Evolutionary conservation across 1,139 yeast genomes (phyloP).

Genomic region (Hyphopichia buzzinii): DNA sequence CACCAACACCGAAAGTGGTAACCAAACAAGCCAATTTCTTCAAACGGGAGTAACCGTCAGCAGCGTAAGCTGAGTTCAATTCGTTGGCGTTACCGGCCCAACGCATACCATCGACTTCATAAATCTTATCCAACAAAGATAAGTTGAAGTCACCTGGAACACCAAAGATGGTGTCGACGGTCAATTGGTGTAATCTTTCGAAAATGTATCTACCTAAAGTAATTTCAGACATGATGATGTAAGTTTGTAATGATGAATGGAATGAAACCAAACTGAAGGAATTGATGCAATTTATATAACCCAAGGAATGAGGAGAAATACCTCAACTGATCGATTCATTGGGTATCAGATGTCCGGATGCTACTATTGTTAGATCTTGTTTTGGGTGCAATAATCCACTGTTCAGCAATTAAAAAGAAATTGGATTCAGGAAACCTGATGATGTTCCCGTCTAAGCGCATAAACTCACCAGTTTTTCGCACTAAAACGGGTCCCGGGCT

Average conservation of each 20-base stretch:
- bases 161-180: slow-evolving; percentile 41
- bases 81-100: slow-evolving; percentile 48
- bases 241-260: background rate
- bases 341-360: background rate
- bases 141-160: slow-evolving; percentile 44
- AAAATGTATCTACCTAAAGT: slow-evolving; percentile 43
- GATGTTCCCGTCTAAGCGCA: slow-evolving; percentile 4
- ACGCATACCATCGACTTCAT: slow-evolving; percentile 35
- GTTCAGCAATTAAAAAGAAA: background rate
- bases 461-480: slow-evolving; percentile 4
- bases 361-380: background rate
- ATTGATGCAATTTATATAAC: no score
- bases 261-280: background rate
- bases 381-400: background rate
- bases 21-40: slow-evolving; percentile 37
- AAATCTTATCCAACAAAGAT: slow-evolving; percentile 35
- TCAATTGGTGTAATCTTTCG: slow-evolving; percentile 42
- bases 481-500: no score
- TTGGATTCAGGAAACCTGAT: background rate
- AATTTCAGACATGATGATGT: slow-evolving; percentile 30
- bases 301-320: background rate
- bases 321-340: no score
- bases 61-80: slow-evolving; percentile 44
- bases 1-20: slow-evolving; percentile 45
- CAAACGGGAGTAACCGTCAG: slow-evolving; percentile 42